Evolutionary conservation across 2,329 filamentous ascomycete genomes (phyloP).

Genomic region (Microsporum audouinii): DNA sequence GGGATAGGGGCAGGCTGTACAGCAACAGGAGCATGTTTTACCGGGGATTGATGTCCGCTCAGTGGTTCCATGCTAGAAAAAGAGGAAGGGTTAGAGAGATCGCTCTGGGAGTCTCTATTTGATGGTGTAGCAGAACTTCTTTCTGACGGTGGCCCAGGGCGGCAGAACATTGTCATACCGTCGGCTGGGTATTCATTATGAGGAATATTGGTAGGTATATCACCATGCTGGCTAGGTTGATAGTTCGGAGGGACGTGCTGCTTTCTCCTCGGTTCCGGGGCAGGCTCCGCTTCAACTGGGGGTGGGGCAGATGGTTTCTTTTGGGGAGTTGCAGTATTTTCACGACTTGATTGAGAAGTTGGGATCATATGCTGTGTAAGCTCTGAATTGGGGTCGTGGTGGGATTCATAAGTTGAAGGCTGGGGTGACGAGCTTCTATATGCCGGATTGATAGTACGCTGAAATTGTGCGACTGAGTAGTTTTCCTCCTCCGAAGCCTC

Average conservation of each 20-base stretch:
- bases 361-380: constrained; percentile 60
- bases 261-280: constrained; percentile 21
- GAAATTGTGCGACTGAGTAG: constrained; percentile 93
- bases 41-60: constrained; percentile 62
- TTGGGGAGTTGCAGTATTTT: constrained; percentile 44
- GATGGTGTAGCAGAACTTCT: constrained; percentile 62
- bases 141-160: constrained; percentile 60
- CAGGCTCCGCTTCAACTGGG: constrained; percentile 12
- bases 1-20: neutral
- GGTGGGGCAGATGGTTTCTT: constrained; percentile 25
- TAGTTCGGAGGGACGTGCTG: constrained; percentile 36
- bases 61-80: constrained; percentile 74
- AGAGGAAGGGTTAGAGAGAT: constrained; percentile 79
- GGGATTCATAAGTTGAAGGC: constrained; percentile 82
- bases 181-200: constrained; percentile 91
- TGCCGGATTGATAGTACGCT: constrained; percentile 85
- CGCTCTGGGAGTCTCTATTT: constrained; percentile 80
- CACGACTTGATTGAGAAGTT: constrained; percentile 41
- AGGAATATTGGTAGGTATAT: constrained; percentile 55
- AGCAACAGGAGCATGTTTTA: constrained; percentile 41
- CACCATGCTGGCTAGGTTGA: constrained; percentile 49
- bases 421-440: constrained; percentile 94
- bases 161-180: constrained; percentile 95
- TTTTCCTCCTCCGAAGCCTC: constrained; percentile 78
- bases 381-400: constrained; percentile 71